Base-by-base conservation (phyloP, 345 rosid genomes). In the Kandelia obovata region DNA sequence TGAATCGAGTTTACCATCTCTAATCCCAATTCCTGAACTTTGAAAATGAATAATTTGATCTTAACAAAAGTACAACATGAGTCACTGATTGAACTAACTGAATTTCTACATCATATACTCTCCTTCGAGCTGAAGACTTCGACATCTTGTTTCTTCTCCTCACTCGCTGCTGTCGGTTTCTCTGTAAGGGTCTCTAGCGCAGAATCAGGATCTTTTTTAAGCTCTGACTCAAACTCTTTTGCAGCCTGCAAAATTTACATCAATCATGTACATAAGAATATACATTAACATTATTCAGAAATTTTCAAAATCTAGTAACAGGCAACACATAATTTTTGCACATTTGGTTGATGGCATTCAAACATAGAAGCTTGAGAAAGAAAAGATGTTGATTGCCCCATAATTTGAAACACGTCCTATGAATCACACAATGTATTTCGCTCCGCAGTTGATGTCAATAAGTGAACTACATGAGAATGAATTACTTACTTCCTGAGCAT, bases 191-290 rank as follows among this genome's bases (percentile, higher is more conserved):
- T 56, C 7, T 80, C 89, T 1, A 83, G 5, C 25, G 1, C 27
- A 53, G 90, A 75, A 52, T 88, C 91, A 0, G 92, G 92, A 53
- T 88, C 94, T 65, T 86, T 91, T 69, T 89, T 94, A n/a, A 94
- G 90, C 87, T 94, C 98, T 8, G 91, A 78, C 81, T 94, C 98
- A 0, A 94, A 91, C 74, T 94, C 98, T 71, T 89, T 94, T 55
- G 98, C 97, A 68, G 98, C 98, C 98, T 94, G 82, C 78, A 82
- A 71, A 47, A 77, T 65, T 69, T 65, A 43, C 60, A 65, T 2
- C 13, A 17, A 20, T 64, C 21, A 65, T 6, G 51, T 34, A 20
- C 6, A 34, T 31, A 2, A 35, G 10, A 30, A 19, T 5, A 58
- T 39, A 28, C 15, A 1, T 6, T 6, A 19, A 58, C 16, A 64